Conservation (phyloP, 345 rosid species). For the Populus alba region DNA sequence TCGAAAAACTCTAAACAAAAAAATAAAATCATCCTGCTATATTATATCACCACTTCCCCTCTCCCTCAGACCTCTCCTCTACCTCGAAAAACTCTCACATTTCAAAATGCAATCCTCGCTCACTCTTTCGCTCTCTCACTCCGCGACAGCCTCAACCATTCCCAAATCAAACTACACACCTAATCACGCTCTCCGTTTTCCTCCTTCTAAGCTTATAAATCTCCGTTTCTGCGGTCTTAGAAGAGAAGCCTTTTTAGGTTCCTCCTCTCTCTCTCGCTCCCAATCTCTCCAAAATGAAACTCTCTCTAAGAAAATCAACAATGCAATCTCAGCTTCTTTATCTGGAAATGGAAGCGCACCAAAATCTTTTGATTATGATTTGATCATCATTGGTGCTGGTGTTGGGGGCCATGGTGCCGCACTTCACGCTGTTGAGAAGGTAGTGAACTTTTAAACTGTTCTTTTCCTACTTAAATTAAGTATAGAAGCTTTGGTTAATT, state of each 20-base stretch:
- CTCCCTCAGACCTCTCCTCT: constrained; percentile 7
- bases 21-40: background rate
- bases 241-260: constrained; percentile 49
- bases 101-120: constrained; percentile 60
- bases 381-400: constrained; percentile 93
- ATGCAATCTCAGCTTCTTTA: constrained; percentile 31
- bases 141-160: constrained; percentile 13
- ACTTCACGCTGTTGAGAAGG: constrained; percentile 95
- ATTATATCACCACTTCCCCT: constrained; percentile 10
- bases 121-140: constrained; percentile 46
- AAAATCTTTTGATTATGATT: constrained; percentile 79
- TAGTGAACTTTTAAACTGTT: constrained; percentile 5
- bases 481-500: background rate
- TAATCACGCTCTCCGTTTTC: constrained; percentile 21
- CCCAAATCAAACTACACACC: constrained; percentile 33
- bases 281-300: constrained; percentile 15
- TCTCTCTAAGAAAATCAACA: constrained; percentile 15
- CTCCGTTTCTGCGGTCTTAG: constrained; percentile 84
- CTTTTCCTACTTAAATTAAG: background rate
- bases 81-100: background rate
- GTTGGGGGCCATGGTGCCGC: constrained; percentile 99
- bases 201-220: constrained; percentile 41
- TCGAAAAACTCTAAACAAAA: background rate
- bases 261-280: constrained; percentile 20
- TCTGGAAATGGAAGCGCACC: constrained; percentile 58